These are phyloP conservation scores for Mycena citricolor DNA, from an alignment of 1,284 basidiomycete genomes.

Conservation along the genomic window DNA sequence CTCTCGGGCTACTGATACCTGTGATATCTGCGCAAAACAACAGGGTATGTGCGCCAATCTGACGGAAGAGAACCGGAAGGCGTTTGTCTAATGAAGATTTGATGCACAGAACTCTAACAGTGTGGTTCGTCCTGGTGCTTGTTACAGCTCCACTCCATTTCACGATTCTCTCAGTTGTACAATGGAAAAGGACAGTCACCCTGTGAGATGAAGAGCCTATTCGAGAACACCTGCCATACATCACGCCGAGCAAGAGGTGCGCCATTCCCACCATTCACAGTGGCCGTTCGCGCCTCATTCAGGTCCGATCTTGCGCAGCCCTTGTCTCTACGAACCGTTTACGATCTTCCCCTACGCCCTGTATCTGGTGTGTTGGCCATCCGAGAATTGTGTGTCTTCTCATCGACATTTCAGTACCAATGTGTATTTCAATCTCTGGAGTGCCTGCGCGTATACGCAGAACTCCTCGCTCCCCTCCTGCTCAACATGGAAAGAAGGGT, in stretches of 20 bases:
- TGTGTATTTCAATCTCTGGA: slow-evolving; percentile 22
- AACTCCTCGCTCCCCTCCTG: slow-evolving; percentile 10
- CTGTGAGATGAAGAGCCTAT: slow-evolving; percentile 8
- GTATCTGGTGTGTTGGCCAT: slow-evolving; percentile 12
- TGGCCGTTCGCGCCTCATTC: not conserved
- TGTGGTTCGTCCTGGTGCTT: no score
- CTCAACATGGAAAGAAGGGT: slow-evolving; percentile 4
- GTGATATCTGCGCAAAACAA: no score
- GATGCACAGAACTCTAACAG: no score
- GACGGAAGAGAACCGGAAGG: no score
- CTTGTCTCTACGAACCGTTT: slow-evolving; percentile 5
- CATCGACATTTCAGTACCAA: slow-evolving; percentile 13
- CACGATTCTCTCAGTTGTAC: slow-evolving; percentile 6
- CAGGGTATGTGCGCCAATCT: no score
- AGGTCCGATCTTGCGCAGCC: slow-evolving; percentile 4
- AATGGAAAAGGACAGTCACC: slow-evolving; percentile 9
- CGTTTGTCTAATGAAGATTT: no score
- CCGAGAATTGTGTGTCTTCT: not conserved
- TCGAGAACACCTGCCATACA: not conserved
- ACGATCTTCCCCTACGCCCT: slow-evolving; percentile 6
- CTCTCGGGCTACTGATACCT: no score
- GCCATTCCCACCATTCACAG: not conserved
- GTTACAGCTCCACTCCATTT: no score
- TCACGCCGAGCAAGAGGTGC: slow-evolving; percentile 11
- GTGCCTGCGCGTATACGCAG: slow-evolving; percentile 11